Conservation (phyloP, 352 stramenopile species). For the Phytophthora tubulina region DNA sequence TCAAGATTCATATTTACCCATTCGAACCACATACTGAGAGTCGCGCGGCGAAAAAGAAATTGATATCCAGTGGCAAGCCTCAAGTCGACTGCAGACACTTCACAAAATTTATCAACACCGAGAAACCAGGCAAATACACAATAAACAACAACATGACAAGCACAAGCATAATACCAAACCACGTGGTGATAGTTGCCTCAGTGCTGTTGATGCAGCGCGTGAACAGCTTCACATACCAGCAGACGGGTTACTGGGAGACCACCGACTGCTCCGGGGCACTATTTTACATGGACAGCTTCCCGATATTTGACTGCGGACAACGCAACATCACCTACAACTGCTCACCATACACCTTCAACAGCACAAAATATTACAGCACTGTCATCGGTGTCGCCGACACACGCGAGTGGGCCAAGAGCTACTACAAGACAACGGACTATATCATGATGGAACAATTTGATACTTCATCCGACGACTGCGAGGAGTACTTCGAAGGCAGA, state of each 20-base stretch:
- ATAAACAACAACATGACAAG: too few species aligned
- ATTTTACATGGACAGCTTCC: conserved; percentile 33
- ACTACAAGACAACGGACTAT: conserved; percentile 47
- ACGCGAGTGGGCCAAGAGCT: conserved; percentile 17
- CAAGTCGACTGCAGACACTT: background rate
- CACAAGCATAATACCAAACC: background rate
- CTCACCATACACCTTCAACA: conserved; percentile 28
- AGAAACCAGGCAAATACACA: background rate
- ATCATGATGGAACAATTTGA: conserved; percentile 43
- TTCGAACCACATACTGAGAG: background rate
- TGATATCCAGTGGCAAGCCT: background rate
- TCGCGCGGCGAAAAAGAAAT: background rate
- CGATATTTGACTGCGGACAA: conserved; percentile 24
- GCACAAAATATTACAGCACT: conserved; percentile 25
- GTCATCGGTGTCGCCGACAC: conserved; percentile 31
- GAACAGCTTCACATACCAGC: conserved; percentile 23
- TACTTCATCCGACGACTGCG: conserved; percentile 2
- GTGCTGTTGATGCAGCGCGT: background rate
- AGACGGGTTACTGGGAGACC: conserved; percentile 18
- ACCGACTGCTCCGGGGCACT: conserved; percentile 13
- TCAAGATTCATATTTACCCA: background rate
- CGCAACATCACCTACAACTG: conserved; percentile 37
- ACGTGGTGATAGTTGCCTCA: background rate
- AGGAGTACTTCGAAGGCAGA: conserved; percentile 10
- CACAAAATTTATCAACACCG: background rate